Conservation (phyloP, 805 yeast species). For the Lipomyces kockii region DNA sequence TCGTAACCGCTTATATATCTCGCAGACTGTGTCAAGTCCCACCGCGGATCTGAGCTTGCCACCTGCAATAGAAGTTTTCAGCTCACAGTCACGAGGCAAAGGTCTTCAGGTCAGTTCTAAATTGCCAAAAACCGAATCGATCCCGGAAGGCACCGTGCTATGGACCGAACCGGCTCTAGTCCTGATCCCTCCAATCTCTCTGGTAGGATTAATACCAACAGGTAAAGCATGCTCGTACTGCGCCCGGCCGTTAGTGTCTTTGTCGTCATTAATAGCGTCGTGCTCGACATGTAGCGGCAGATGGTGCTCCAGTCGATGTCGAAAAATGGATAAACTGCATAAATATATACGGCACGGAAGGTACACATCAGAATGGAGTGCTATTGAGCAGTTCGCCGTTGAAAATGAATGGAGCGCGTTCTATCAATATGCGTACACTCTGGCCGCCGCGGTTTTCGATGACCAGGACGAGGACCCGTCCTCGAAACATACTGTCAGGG, state of each 20-base stretch:
- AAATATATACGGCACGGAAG: slow-evolving; percentile 60
- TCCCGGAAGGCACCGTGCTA: slow-evolving; percentile 57
- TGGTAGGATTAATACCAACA: slow-evolving; percentile 58
- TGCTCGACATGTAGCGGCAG: slow-evolving; percentile 67
- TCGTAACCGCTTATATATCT: slow-evolving; percentile 48
- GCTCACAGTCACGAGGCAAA: slow-evolving; percentile 62
- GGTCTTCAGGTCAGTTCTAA: slow-evolving; percentile 53
- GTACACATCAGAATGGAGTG: slow-evolving; percentile 55
- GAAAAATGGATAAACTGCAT: slow-evolving; percentile 59
- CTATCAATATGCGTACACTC: slow-evolving; percentile 63
- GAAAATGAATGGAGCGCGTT: slow-evolving; percentile 71
- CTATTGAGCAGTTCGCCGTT: slow-evolving; percentile 63
- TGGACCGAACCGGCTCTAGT: slow-evolving; percentile 69
- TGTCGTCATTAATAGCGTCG: slow-evolving; percentile 53
- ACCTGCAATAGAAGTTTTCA: slow-evolving; percentile 51
- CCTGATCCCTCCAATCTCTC: slow-evolving; percentile 70
- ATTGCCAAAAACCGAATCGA: slow-evolving; percentile 47
- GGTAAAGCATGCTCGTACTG: slow-evolving; percentile 78
- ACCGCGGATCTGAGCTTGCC: slow-evolving; percentile 53
- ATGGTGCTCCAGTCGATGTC: slow-evolving; percentile 74
- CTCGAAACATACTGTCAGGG: slow-evolving; percentile 43
- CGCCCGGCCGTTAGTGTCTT: slow-evolving; percentile 56
- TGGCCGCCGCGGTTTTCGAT: slow-evolving; percentile 37
- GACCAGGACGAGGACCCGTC: slow-evolving; percentile 34
- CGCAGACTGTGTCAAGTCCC: slow-evolving; percentile 56